Evolutionary conservation across 139 green algal genomes (phyloP).

Genomic region (Coelastrella sp.): DNA sequence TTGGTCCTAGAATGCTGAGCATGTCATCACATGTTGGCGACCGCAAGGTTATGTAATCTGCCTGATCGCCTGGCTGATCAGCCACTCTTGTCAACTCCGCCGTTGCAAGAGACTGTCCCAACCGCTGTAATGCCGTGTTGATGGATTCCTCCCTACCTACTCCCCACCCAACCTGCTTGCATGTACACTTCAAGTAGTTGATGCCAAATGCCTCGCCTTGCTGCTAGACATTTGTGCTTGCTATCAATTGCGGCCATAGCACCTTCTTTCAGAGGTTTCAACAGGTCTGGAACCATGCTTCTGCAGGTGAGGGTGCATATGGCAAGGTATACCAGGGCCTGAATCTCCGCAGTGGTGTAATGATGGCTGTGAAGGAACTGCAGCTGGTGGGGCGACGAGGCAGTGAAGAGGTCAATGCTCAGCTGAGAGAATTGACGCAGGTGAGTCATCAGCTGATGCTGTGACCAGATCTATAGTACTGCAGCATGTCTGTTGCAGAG

Average conservation of each 20-base stretch:
- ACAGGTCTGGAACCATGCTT: background rate
- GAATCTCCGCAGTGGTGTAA: conserved; percentile 89
- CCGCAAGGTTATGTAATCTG: no score
- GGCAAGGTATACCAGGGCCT: conserved; percentile 91
- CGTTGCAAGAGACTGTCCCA: no score
- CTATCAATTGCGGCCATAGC: background rate
- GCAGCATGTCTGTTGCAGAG: background rate
- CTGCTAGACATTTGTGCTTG: background rate
- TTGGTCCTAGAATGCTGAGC: no score
- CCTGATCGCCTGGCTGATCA: no score
- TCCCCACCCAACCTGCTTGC: no score
- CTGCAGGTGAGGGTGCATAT: conserved; percentile 71
- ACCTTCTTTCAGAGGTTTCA: background rate
- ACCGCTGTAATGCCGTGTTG: no score
- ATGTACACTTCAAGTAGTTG: no score
- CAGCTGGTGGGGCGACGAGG: conserved; percentile 49
- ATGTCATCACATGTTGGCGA: no score
- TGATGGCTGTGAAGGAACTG: conserved; percentile 95
- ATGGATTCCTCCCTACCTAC: no score
- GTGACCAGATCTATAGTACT: background rate
- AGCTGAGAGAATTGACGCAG: conserved; percentile 54
- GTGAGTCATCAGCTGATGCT: conserved; percentile 8
- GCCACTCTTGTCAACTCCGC: no score
- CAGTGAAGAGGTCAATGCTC: conserved; percentile 4
- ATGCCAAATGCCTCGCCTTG: no score